These are phyloP conservation scores for Ascochyta fabae DNA, from an alignment of 2,329 filamentous ascomycete species.

Conservation along the genomic window DNA sequence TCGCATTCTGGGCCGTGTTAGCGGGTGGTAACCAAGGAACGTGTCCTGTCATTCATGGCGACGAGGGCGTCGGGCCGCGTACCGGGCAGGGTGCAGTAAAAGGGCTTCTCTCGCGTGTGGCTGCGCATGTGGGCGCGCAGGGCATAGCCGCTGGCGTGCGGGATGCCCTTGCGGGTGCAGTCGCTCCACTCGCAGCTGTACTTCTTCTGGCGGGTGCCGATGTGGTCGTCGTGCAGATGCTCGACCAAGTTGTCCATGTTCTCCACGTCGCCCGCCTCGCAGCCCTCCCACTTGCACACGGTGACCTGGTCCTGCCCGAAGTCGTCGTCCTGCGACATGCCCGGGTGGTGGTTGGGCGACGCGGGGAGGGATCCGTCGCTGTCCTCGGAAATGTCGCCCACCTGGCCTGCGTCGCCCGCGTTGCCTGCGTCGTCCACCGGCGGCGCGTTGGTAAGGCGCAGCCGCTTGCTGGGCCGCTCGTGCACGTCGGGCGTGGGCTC, in stretches of 20 bases:
- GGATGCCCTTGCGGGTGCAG: constrained; percentile 84
- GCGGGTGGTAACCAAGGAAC: background rate
- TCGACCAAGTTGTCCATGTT: constrained; percentile 61
- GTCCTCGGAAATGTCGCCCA: constrained; percentile 80
- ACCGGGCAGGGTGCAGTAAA: constrained; percentile 96
- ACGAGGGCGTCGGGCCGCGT: constrained; percentile 37
- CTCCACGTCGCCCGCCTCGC: constrained; percentile 54
- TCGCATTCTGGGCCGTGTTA: constrained; percentile 76
- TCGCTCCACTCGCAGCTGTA: constrained; percentile 98
- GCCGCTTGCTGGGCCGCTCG: constrained; percentile 50
- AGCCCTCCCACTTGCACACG: constrained; percentile 59
- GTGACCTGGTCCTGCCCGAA: constrained; percentile 54
- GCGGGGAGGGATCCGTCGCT: constrained; percentile 78
- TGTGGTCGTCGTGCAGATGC: constrained; percentile 82
- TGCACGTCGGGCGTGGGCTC: constrained; percentile 49
- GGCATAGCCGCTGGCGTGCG: constrained; percentile 94
- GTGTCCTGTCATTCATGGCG: no score
- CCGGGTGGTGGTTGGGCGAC: constrained; percentile 53
- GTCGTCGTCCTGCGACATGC: constrained; percentile 51
- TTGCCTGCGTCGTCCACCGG: constrained; percentile 34
- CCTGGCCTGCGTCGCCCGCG: constrained; percentile 42
- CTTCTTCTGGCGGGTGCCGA: constrained; percentile 90
- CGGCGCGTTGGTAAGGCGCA: constrained; percentile 45
- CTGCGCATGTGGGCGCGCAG: constrained; percentile 97
- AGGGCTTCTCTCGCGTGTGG: constrained; percentile 97